Evolutionary conservation across 257 asterid genomes (phyloP).

Genomic region (Forsythia viridissima): DNA sequence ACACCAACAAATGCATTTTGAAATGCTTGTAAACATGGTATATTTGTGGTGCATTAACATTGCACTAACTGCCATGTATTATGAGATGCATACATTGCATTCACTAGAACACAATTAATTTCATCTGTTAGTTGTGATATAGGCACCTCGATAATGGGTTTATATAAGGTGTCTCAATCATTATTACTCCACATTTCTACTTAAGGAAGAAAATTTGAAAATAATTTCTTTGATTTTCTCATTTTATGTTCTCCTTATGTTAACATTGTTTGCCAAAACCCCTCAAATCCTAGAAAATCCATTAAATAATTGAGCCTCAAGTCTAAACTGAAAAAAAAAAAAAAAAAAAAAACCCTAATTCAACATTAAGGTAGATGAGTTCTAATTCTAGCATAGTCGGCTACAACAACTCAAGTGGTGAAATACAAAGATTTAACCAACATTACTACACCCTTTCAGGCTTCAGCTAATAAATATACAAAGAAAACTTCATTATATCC

Average conservation of each 20-base stretch:
- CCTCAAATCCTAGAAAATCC: conserved; percentile 5
- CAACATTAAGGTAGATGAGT: not conserved
- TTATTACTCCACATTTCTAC: not conserved
- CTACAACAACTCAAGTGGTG: not conserved
- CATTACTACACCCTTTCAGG: not conserved
- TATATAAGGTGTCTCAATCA: not conserved
- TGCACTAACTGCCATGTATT: not conserved
- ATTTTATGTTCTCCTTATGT: no score
- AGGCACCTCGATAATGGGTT: not conserved
- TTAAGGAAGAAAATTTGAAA: not conserved
- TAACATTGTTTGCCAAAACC: no score
- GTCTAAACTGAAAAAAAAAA: no score
- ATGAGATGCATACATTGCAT: not conserved
- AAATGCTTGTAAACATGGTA: not conserved
- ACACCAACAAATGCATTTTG: not conserved
- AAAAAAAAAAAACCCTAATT: conserved; percentile 14
- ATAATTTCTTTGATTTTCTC: no score
- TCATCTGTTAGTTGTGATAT: not conserved
- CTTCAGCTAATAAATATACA: conserved; percentile 8
- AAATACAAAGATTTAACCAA: conserved; percentile 12
- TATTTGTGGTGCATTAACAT: not conserved
- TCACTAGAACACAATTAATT: not conserved
- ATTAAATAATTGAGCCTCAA: not conserved
- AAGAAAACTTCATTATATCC: conserved; percentile 11
- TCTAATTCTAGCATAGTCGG: conserved; percentile 10